Evolutionary conservation across 2,329 filamentous ascomycete genomes (phyloP).

Genomic region (Neopestalotiopsis clavispora): DNA sequence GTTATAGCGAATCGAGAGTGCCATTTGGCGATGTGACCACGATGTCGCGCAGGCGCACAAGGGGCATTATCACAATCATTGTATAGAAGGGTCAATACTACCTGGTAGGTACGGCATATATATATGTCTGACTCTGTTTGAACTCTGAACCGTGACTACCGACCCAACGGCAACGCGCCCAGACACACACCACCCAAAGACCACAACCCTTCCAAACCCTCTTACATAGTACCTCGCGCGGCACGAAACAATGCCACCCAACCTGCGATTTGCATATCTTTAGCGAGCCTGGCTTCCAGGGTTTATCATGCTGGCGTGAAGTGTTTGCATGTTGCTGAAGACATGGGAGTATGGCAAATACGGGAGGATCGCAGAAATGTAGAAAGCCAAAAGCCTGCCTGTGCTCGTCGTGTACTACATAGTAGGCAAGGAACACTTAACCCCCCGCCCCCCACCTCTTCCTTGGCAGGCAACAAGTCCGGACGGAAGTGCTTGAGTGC

Average conservation of each 20-base stretch:
- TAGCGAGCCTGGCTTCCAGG: neutral
- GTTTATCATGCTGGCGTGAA: constrained; percentile 4
- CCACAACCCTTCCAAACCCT: too few relatives aligned
- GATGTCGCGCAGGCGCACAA: too few relatives aligned
- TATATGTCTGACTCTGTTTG: too few relatives aligned
- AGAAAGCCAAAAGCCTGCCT: neutral
- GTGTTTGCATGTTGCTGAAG: constrained; percentile 2
- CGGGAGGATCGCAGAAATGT: neutral
- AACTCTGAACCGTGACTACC: too few relatives aligned
- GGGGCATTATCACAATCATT: too few relatives aligned
- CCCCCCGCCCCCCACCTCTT: neutral
- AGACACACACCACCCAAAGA: too few relatives aligned
- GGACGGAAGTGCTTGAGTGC: neutral
- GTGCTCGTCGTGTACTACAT: neutral
- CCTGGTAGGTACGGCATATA: too few relatives aligned
- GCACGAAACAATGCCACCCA: neutral
- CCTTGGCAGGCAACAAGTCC: too few relatives aligned
- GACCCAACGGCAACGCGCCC: too few relatives aligned
- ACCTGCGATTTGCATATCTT: constrained; percentile 3
- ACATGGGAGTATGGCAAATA: neutral
- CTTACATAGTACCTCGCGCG: neutral
- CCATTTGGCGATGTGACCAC: too few relatives aligned
- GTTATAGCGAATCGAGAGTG: too few relatives aligned
- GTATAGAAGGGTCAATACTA: too few relatives aligned
- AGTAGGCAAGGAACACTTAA: neutral